Conservation (phyloP, 2,329 filamentous ascomycete species). For the Aspergillus proliferans region DNA sequence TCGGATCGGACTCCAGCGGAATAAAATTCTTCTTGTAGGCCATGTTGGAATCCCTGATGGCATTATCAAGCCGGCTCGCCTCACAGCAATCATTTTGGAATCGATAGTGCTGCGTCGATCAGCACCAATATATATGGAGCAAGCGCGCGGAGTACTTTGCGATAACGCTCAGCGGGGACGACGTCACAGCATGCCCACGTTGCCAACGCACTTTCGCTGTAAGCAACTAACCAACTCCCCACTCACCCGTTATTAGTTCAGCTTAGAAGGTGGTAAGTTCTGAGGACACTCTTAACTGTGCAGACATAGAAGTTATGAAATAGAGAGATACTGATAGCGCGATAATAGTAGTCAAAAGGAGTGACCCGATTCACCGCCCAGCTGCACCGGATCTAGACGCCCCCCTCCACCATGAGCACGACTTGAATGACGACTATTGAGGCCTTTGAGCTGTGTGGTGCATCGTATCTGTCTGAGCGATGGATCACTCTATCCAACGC, state of each 20-base stretch:
- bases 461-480: conserved; percentile 36
- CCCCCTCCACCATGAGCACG: conserved; percentile 20
- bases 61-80: no score
- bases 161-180: conserved; percentile 3
- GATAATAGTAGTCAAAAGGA: conserved; percentile 3
- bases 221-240: not conserved
- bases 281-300: not conserved
- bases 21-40: no score
- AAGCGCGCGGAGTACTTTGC: no score
- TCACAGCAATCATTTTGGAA: no score
- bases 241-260: not conserved
- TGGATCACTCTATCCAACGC: conserved; percentile 87
- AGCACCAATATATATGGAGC: not conserved
- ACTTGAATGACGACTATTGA: conserved; percentile 15
- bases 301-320: not conserved
- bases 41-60: no score
- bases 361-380: conserved; percentile 10
- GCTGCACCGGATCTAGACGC: conserved; percentile 4
- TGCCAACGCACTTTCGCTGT: conserved; percentile 17
- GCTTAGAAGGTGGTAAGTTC: not conserved
- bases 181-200: conserved; percentile 16
- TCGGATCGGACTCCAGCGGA: no score
- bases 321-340: not conserved
- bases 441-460: conserved; percentile 5
- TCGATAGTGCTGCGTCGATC: not conserved